Conservation (phyloP, 257 asterid species). For the Verbena officinalis region DNA sequence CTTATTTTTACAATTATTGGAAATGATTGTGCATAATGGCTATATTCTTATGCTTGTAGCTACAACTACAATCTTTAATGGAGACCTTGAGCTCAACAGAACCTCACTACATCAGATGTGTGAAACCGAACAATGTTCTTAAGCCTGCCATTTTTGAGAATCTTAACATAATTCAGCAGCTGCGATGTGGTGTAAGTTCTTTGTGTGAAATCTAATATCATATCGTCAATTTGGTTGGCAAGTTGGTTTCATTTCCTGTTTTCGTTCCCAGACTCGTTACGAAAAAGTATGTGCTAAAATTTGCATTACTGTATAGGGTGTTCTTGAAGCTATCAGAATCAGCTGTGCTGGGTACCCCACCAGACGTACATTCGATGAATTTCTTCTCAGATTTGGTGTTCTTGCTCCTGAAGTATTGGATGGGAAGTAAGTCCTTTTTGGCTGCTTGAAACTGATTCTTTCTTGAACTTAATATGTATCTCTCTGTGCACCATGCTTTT, state of each 20-base stretch:
- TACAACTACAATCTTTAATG: slow-evolving; percentile 97
- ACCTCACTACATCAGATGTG: slow-evolving; percentile 99
- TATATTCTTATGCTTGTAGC: slow-evolving; percentile 57
- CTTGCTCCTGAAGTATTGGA: slow-evolving; percentile 81
- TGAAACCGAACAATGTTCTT: slow-evolving; percentile 89
- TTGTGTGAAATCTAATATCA: slow-evolving; percentile 24
- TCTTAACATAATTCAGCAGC: slow-evolving; percentile 83
- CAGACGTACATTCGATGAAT: slow-evolving; percentile 94
- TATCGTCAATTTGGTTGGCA: slow-evolving; percentile 24
- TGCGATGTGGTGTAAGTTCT: slow-evolving; percentile 98
- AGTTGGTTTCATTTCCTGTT: slow-evolving; percentile 20
- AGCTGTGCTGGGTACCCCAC: slow-evolving; percentile 99
- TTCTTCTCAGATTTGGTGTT: slow-evolving; percentile 98
- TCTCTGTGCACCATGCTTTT: slow-evolving; percentile 19
- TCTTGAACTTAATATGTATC: slow-evolving; percentile 10
- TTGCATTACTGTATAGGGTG: slow-evolving; percentile 61
- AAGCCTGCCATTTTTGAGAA: slow-evolving; percentile 98
- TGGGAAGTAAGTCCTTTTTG: slow-evolving; percentile 61
- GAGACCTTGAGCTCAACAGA: slow-evolving; percentile 92
- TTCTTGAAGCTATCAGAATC: slow-evolving; percentile 96
- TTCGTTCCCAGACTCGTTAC: slow-evolving; percentile 14
- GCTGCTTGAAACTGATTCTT: slow-evolving; percentile 18
- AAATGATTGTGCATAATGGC: slow-evolving; percentile 31
- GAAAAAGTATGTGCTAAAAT: slow-evolving; percentile 18
- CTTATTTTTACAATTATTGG: slow-evolving; percentile 23